Evolutionary conservation across 2,329 filamentous ascomycete genomes (phyloP).

Genomic region (Anthostomella pinea): DNA sequence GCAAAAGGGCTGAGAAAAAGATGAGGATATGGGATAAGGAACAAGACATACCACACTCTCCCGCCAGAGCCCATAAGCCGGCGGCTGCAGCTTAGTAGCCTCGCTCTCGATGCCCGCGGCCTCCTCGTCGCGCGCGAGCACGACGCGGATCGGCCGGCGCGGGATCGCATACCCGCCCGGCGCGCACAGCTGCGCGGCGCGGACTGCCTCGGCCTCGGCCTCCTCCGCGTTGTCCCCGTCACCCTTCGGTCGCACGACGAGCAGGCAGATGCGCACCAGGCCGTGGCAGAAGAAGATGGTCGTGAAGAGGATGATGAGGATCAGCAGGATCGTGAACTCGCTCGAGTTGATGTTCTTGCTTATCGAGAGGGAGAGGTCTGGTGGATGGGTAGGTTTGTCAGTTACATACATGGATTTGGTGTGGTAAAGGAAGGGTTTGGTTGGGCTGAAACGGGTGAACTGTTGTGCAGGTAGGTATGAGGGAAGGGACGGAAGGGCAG

Average conservation of each 20-base stretch:
- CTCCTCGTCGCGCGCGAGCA: slow-evolving; percentile 73
- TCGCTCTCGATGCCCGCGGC: slow-evolving; percentile 55
- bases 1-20: background rate
- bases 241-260: slow-evolving; percentile 51
- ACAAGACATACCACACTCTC: slow-evolving; percentile 68
- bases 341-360: slow-evolving; percentile 60
- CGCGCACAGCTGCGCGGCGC: slow-evolving; percentile 37
- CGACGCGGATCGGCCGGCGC: slow-evolving; percentile 70
- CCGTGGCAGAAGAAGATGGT: slow-evolving; percentile 80
- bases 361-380: slow-evolving; percentile 72
- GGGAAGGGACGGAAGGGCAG: too few relatives aligned
- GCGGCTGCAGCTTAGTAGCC: slow-evolving; percentile 61
- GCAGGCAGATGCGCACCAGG: slow-evolving; percentile 69
- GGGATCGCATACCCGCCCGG: slow-evolving; percentile 69
- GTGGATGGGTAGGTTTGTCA: slow-evolving; percentile 1
- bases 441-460: too few relatives aligned
- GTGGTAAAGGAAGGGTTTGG: too few relatives aligned
- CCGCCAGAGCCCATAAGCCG: slow-evolving; percentile 83
- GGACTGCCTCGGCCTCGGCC: slow-evolving; percentile 1
- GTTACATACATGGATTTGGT: too few relatives aligned
- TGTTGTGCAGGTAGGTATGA: background rate
- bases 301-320: slow-evolving; percentile 71
- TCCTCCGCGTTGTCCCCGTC: slow-evolving; percentile 1
- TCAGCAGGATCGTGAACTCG: slow-evolving; percentile 76
- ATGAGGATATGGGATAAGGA: background rate